Base-by-base conservation (phyloP, 1,284 basidiomycete genomes). In the Tremellales sp. region DNA sequence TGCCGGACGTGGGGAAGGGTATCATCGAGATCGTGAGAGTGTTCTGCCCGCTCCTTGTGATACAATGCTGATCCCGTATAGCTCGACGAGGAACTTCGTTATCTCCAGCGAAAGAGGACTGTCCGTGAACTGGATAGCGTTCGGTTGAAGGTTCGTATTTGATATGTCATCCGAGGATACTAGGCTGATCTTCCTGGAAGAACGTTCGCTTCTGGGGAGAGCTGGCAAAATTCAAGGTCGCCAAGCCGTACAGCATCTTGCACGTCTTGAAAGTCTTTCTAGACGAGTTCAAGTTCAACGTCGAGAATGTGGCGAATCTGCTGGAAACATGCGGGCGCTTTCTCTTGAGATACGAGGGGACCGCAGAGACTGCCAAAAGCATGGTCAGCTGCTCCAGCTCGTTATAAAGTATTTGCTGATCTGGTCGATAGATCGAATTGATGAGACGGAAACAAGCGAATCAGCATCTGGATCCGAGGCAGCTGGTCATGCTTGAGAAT, bases 181-280 rank as follows among this genome's bases (percentile, higher is more conserved):
- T n/a, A 40, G 8, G 29, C 16, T 37, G 40, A 16, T 34, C 36
- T 18, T 16, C 22, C 42, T 5, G 27, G 4, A 65, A 94, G 88
- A 98, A 97, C 61, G 81, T 88, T 26, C 80, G 83, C 13, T 99
- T 87, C 75, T 72, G 94, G 45, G 87, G 87, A 3, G 95, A 89
- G 68, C 75, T 99, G 60, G 93, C 92, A 26, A 98, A 99, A 74
- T 98, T 98, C 74, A 78, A 81, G 36, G 83, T 98, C n/a, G 87
- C 95, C 7, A 92, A 91, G 8, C 77, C 85, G 0, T 91, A 97
- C 68, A 77, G 93, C 47, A 92, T 97, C 60, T 76, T 98, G 41
- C 93, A 98, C 68, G 87, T 90, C 55, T 86, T 95, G 76, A 97
- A 97, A 80, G 88, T 94, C 38, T 95, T 90, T 70, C 75, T 98